phyloP scores from a whole-genome alignment of 352 stramenopile genomes.

The Phytopythium helicoides region DNA sequence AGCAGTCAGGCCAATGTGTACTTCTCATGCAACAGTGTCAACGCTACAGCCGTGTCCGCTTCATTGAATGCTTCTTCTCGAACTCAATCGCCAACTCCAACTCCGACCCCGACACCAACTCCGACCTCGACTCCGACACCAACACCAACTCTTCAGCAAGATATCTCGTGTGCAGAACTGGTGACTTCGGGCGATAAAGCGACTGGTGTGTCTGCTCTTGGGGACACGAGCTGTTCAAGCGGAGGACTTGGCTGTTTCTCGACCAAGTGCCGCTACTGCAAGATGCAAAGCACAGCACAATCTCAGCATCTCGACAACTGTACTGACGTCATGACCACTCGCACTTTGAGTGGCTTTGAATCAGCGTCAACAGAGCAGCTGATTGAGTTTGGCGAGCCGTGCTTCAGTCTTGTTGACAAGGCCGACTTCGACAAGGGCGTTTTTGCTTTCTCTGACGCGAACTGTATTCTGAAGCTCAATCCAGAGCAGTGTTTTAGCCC shows the following conservation, averaged over 20 bases:
- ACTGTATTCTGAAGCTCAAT: neutral
- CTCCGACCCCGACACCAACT: slow-evolving; percentile 1
- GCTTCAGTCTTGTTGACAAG: neutral
- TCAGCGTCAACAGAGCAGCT: neutral
- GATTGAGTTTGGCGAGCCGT: neutral
- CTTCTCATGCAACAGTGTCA: neutral
- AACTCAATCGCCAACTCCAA: too few relatives aligned
- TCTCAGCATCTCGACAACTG: slow-evolving; percentile 11
- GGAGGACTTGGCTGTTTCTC: slow-evolving; percentile 3
- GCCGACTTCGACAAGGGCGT: neutral
- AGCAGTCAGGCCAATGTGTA: neutral
- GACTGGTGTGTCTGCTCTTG: neutral
- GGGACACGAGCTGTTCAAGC: neutral
- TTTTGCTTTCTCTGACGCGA: slow-evolving; percentile 2
- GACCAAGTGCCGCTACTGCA: slow-evolving; percentile 1
- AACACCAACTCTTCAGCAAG: neutral
- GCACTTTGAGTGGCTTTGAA: neutral
- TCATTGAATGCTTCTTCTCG: too few relatives aligned
- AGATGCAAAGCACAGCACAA: slow-evolving; percentile 10
- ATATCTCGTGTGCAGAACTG: neutral
- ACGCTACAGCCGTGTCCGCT: neutral
- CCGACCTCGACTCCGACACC: neutral
- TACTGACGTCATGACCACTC: neutral
- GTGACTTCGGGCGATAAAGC: neutral
- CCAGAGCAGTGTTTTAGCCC: neutral